Evolutionary conservation across 2,329 filamentous ascomycete species (phyloP).

Genomic region (Ceratocystis eucalypticola): DNA sequence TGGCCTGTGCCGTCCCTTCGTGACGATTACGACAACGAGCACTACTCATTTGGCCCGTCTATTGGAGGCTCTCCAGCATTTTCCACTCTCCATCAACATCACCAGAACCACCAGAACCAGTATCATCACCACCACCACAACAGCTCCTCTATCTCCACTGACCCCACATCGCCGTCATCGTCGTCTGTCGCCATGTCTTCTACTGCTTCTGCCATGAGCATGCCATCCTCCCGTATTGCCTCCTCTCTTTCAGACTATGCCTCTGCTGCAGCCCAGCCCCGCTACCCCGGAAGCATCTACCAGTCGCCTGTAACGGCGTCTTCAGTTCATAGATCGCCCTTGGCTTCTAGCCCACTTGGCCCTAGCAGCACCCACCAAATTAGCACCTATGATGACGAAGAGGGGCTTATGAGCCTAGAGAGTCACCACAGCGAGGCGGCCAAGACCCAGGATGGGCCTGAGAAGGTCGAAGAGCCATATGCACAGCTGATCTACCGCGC

Average conservation of each 20-base stretch:
- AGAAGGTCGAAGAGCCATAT: conserved; percentile 47
- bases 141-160: not conserved
- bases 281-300: conserved; percentile 11
- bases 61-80: conserved; percentile 1
- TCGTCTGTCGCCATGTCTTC: not conserved
- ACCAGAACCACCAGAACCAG: not conserved
- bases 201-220: not conserved
- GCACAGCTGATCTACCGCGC: conserved; percentile 68
- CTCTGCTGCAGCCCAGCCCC: conserved; percentile 1
- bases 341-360: conserved; percentile 10
- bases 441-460: conserved; percentile 19
- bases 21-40: conserved; percentile 29
- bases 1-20: conserved; percentile 28
- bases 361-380: not conserved
- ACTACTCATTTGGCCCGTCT: conserved; percentile 22
- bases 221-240: not conserved
- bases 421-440: conserved; percentile 20
- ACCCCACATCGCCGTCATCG: not conserved
- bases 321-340: conserved; percentile 3
- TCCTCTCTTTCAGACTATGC: conserved; percentile 11
- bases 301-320: not conserved
- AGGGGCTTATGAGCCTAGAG: conserved; percentile 16
- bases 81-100: not conserved
- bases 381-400: conserved; percentile 16
- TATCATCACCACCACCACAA: not conserved